Base-by-base conservation (phyloP, 176 grass and related monocot species). In the Triticum urartu region DNA sequence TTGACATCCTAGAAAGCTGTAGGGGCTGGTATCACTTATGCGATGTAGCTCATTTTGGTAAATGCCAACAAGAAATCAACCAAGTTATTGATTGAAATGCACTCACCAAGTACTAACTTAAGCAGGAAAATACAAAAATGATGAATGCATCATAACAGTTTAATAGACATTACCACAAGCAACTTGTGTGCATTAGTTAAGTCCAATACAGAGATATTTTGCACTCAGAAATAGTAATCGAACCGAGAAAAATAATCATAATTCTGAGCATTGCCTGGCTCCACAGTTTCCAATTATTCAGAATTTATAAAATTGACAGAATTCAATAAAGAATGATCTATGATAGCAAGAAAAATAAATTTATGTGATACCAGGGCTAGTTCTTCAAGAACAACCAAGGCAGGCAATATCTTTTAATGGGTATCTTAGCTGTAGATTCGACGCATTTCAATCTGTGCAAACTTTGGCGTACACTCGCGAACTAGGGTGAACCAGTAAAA, bases 1-100 rank as follows among this genome's bases (percentile, higher is more conserved):
- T 42, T 26, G 58, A 79, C 12, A 75, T 47, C 54, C 68, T 73
- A 60, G 68, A 81, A 81, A 75, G 43, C n/a, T 81, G 12, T 14
- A 50, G 38, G 11, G 21, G 25, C 39, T 48, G 4, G 9, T 80
- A 84, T 5, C 36, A 47, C 12, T 50, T 68, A 33, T 34, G 45
- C 40, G 68, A 14, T 7, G 40, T n/a, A 82, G 11, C 43, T 38
- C 33, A 68, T 35, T 82, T 68, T 82, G 30, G 11, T 40, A 40
- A 40, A 62, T 26, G 34, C 32, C 2, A 68, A 22, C 47, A 68
- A 11, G 11, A 68, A 68, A 68, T 68, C 64, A 13, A 68, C 3
- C 64, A 68, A 68, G 39, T 35, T 52, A 7, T 54, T 3, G 13
- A 36, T 8, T 22, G 1, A 81, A 81, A 69, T 15, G 79, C 13